A percentile compares a stretch with the other conserved stretches of the same genome.
These are phyloP conservation scores for Vigna mungo DNA, from an alignment of 306 rosid species.

Conservation along the genomic window DNA sequence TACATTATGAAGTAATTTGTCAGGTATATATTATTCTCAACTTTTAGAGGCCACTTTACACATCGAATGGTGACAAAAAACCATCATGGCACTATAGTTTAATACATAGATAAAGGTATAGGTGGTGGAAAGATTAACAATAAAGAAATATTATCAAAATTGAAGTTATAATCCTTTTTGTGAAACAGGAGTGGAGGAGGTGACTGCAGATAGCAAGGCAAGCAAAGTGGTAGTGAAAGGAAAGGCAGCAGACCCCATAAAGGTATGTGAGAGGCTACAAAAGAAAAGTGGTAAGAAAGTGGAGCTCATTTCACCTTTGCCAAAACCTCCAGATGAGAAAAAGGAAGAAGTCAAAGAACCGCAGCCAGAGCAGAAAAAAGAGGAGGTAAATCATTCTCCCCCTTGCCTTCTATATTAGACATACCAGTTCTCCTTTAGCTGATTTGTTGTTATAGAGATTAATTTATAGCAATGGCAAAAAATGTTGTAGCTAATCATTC, in stretches of 20 bases:
- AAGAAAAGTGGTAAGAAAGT: slow-evolving; percentile 94
- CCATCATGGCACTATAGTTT: slow-evolving; percentile 38
- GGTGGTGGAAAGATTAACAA: slow-evolving; percentile 6
- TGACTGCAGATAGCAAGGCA: slow-evolving; percentile 71
- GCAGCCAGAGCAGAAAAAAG: slow-evolving; percentile 63
- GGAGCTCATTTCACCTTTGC: slow-evolving; percentile 87
- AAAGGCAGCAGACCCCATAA: slow-evolving; percentile 86
- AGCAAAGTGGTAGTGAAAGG: slow-evolving; percentile 89
- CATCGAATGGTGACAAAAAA: slow-evolving; percentile 42
- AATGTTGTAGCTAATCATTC: not conserved
- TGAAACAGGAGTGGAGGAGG: slow-evolving; percentile 81
- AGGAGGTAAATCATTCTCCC: slow-evolving; percentile 69
- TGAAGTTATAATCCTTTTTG: not conserved
- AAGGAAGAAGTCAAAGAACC: slow-evolving; percentile 58
- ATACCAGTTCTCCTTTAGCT: not conserved
- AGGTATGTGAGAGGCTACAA: slow-evolving; percentile 82
- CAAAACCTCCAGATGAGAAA: slow-evolving; percentile 70
- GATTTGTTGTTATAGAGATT: not conserved
- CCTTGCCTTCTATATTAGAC: not conserved
- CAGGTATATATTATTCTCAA: slow-evolving; percentile 32
- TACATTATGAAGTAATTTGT: slow-evolving; percentile 28
- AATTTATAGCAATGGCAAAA: not conserved
- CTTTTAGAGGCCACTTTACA: slow-evolving; percentile 16
- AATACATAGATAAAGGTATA: slow-evolving; percentile 21
- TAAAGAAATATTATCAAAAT: not conserved